These are phyloP conservation scores for Tetrahymena malaccensis DNA, from an alignment of 73 alveolate genomes.

Conservation along the genomic window DNA sequence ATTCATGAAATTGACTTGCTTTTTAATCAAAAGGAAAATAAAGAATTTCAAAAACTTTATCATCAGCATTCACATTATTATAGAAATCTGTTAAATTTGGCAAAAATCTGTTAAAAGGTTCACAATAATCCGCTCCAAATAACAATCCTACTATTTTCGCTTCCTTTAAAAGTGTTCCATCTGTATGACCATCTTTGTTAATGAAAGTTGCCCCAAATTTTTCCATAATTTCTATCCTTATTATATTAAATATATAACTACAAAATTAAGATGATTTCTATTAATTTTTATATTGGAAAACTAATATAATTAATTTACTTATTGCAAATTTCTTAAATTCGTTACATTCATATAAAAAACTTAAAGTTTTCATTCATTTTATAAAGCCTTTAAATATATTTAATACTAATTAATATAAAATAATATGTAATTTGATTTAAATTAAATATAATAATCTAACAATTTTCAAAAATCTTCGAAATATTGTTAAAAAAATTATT, in stretches of 20 bases:
- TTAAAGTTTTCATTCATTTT: not conserved
- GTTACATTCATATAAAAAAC: not conserved
- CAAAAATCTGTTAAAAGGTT: constrained; percentile 21
- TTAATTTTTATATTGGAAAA: too few relatives aligned
- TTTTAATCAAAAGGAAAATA: constrained; percentile 33
- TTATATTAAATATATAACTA: not conserved
- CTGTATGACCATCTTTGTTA: constrained; percentile 36
- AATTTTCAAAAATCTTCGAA: too few relatives aligned
- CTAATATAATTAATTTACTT: not conserved
- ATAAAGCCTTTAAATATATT: too few relatives aligned
- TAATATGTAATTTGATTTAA: too few relatives aligned
- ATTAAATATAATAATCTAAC: too few relatives aligned
- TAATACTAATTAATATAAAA: too few relatives aligned
- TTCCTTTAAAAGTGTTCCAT: constrained; percentile 30
- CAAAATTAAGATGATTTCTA: not conserved
- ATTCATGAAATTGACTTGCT: constrained; percentile 19
- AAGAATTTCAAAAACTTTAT: constrained; percentile 14
- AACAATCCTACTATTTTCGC: constrained; percentile 33
- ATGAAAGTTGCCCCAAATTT: constrained; percentile 36
- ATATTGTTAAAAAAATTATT: too few relatives aligned
- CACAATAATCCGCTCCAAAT: constrained; percentile 32
- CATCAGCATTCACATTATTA: constrained; percentile 18
- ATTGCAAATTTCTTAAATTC: not conserved
- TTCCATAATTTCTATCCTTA: not conserved
- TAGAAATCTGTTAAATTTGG: constrained; percentile 23